A percentile compares a stretch with the other conserved stretches of the same genome.
These are phyloP conservation scores for apple (Malus domestica) DNA, from an alignment of 306 rosid species.

Conservation along the genomic window ASM211411v1 NC_041793.1:15549001-15549500, in stretches of 20 bases:
- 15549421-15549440: constrained; percentile 50
- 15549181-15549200: constrained; percentile 73
- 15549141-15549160: constrained; percentile 43
- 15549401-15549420: constrained; percentile 61
- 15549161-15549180: constrained; percentile 70
- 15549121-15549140: constrained; percentile 47
- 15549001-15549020: constrained; percentile 63
- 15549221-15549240: constrained; percentile 36
- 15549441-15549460: constrained; percentile 47
- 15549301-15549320: constrained; percentile 37
- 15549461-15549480: constrained; percentile 59
- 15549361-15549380: constrained; percentile 49
- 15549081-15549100: constrained; percentile 62
- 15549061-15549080: constrained; percentile 55
- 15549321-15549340: constrained; percentile 23
- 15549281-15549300: constrained; percentile 35
- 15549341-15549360: constrained; percentile 47
- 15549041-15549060: constrained; percentile 62
- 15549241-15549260: constrained; percentile 66
- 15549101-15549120: constrained; percentile 69
- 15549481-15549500: constrained; percentile 45
- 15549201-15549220: constrained; percentile 33
- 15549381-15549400: constrained; percentile 52
- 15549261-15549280: constrained; percentile 49
- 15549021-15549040: constrained; percentile 78